Evolutionary conservation across 164 flowering plant species (phyloP).

Genomic region (Magnolia sinica): DNA sequence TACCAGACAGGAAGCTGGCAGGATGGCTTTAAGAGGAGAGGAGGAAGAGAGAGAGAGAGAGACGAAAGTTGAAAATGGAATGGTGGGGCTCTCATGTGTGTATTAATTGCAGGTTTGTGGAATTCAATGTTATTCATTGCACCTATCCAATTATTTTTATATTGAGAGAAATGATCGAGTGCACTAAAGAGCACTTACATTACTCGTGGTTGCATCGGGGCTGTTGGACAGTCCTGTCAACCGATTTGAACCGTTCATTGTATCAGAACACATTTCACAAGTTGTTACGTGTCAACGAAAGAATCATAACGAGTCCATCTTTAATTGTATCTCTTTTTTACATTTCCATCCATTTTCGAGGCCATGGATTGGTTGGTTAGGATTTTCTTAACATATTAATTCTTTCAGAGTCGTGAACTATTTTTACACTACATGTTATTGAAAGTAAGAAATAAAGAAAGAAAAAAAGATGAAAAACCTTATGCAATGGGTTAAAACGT

Average conservation of each 20-base stretch:
- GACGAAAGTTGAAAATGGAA: conserved; percentile 11
- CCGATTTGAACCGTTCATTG: neutral
- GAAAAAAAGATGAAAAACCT: too few relatives aligned
- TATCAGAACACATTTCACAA: neutral
- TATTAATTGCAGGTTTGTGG: conserved; percentile 18
- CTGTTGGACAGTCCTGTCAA: neutral
- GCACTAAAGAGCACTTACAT: neutral
- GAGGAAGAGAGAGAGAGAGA: conserved; percentile 8
- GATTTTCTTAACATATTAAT: too few relatives aligned
- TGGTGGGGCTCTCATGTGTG: conserved; percentile 9
- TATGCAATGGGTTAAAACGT: too few relatives aligned
- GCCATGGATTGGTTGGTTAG: too few relatives aligned
- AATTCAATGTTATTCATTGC: conserved; percentile 26
- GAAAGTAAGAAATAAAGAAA: too few relatives aligned
- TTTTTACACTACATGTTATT: too few relatives aligned
- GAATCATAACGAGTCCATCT: too few relatives aligned
- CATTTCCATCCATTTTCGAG: too few relatives aligned
- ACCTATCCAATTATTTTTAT: neutral
- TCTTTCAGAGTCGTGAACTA: too few relatives aligned
- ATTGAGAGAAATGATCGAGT: neutral
- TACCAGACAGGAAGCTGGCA: neutral
- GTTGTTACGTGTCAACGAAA: too few relatives aligned
- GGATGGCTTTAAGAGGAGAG: conserved; percentile 10
- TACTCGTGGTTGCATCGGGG: neutral
- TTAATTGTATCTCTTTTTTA: too few relatives aligned